Base-by-base conservation (phyloP, 2,329 filamentous ascomycete species). In the Pseudopithomyces maydicus region DNA sequence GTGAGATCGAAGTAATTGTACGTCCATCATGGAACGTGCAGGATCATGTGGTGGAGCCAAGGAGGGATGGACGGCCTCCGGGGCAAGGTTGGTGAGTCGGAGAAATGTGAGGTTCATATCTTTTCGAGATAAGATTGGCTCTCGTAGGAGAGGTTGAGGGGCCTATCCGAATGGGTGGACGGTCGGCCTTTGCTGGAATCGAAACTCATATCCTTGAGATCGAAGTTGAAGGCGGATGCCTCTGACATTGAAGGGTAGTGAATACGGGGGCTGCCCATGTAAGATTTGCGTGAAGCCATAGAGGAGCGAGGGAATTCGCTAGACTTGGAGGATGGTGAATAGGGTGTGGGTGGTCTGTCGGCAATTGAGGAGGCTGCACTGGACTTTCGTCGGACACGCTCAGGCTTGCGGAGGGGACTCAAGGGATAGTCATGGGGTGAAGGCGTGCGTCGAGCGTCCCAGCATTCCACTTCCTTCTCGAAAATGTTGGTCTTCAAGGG, bases 181-280 rank as follows among this genome's bases (percentile, higher is more conserved):
- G 53, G 52, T 43, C 61, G 63, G 12, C 17, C 54, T 14, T 52
- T 44, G 35, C 32, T 52, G 8, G 60, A 67, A 39, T 67, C 64
- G 15, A 64, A 58, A 29, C 72, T 66, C 45, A 62, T 62, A 29
- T 65, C 48, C 42, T 51, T 55, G 53, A 74, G 66, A 23, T 72
- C 66, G 56, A 76, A 76, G 41, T 68, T 63, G 58, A 76, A 76
- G 15, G 73, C 71, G 7, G 73, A 76, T 15, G 72, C 64, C 59
- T 77, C 73, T 1, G 71, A 74, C 63, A 75, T 69, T 17, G 71
- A 74, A 49, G 74, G 74, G 49, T 76, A 72, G 52, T 76, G 74
- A 42, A 70, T 67, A 48, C 71, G 65, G 50, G 67, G 64, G 38
- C 51, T 52, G 15, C 56, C 58, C 7, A 52, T 52, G 20, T 66